Conservation (phyloP, 495 filamentous ascomycete species). For the Penicillium coprophilum region DNA sequence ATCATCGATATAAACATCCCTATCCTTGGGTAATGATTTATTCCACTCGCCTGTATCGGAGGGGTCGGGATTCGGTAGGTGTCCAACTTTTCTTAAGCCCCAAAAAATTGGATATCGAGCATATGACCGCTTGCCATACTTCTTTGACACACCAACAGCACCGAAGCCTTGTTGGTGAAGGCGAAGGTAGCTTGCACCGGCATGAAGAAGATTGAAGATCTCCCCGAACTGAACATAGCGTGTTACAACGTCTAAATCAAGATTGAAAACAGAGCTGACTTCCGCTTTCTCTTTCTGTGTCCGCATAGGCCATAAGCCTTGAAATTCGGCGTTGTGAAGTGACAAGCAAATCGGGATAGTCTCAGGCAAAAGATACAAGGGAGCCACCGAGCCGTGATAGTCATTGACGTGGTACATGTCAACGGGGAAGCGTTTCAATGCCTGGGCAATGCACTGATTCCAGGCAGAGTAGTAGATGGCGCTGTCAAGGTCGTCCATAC, state of each 20-base stretch:
- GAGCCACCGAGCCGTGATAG: slow-evolving; percentile 73
- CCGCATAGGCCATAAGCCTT: slow-evolving; percentile 73
- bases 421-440: slow-evolving; percentile 58
- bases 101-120: slow-evolving; percentile 78
- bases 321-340: slow-evolving; percentile 73
- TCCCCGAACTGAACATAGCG: slow-evolving; percentile 62
- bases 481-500: slow-evolving; percentile 73
- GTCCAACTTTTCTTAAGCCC: slow-evolving; percentile 68
- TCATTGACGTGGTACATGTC: slow-evolving; percentile 82
- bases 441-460: slow-evolving; percentile 69
- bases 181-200: slow-evolving; percentile 70
- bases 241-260: slow-evolving; percentile 42
- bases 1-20: slow-evolving; percentile 55
- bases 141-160: slow-evolving; percentile 71
- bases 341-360: slow-evolving; percentile 51
- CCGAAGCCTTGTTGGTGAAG: slow-evolving; percentile 74
- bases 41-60: slow-evolving; percentile 71
- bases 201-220: slow-evolving; percentile 71
- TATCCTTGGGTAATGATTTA: slow-evolving; percentile 51
- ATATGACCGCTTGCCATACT: slow-evolving; percentile 73
- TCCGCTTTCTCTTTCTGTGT: slow-evolving; percentile 65
- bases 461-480: slow-evolving; percentile 74
- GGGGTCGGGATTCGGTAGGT: slow-evolving; percentile 74
- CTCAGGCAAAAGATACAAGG: slow-evolving; percentile 66
- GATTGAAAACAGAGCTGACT: slow-evolving; percentile 70